A percentile compares a stretch with the other conserved stretches of the same genome.
Conservation (phyloP, 768 basidiomycete genomes). For the Termitomyces sp. region DNA sequence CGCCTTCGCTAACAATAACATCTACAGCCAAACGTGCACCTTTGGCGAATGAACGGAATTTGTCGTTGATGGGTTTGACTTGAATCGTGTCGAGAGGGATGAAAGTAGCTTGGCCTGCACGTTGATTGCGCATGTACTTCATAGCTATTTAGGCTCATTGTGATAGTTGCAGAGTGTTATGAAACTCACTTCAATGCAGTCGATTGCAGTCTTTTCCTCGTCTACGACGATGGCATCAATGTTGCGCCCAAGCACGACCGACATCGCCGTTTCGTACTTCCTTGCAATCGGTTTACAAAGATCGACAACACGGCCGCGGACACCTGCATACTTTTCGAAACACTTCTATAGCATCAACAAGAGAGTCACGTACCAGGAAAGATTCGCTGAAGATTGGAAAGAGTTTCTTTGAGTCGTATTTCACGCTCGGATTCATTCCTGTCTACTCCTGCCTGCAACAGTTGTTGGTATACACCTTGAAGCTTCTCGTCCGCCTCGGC, state of each 20-base stretch:
- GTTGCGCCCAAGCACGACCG: conserved; percentile 89
- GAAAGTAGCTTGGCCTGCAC: conserved; percentile 94
- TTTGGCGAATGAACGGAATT: conserved; percentile 87
- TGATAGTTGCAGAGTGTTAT: background rate
- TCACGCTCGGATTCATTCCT: conserved; percentile 84
- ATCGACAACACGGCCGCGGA: conserved; percentile 89
- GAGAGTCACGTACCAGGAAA: conserved; percentile 62
- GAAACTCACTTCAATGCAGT: conserved; percentile 82
- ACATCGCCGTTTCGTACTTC: conserved; percentile 90
- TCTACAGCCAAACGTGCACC: conserved; percentile 84
- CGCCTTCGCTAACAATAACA: conserved; percentile 76
- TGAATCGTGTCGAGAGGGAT: conserved; percentile 98
- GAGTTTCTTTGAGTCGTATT: conserved; percentile 75
- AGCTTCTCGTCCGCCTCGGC: conserved; percentile 91
- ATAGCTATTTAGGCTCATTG: background rate
- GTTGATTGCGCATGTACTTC: conserved; percentile 92
- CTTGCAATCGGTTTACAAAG: conserved; percentile 90
- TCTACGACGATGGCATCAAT: conserved; percentile 96
- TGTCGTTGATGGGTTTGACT: conserved; percentile 90
- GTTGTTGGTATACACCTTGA: conserved; percentile 70
- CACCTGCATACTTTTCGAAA: conserved; percentile 43
- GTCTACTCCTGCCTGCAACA: conserved; percentile 88
- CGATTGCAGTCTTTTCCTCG: conserved; percentile 94
- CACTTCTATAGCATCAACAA: background rate
- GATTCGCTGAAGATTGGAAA: conserved; percentile 77